Evolutionary conservation across 2,329 filamentous ascomycete genomes (phyloP).

Genomic region (Cordyceps cateniannulata): DNA sequence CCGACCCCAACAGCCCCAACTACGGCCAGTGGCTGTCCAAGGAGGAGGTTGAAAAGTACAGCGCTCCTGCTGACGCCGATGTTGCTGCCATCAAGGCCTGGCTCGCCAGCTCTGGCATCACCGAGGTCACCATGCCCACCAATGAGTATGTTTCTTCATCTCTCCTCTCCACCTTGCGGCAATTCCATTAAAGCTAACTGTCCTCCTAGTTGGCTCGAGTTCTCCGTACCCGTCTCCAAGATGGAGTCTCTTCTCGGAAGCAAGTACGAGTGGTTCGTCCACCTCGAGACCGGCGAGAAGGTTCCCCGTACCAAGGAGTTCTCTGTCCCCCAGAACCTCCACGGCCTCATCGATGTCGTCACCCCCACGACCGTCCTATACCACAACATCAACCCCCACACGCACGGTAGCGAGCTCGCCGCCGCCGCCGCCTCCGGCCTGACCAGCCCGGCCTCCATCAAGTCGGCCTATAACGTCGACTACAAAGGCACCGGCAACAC

Average conservation of each 20-base stretch:
- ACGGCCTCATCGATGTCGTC: conserved; percentile 15
- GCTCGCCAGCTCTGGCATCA: conserved; percentile 15
- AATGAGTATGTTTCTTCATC: conserved; percentile 8
- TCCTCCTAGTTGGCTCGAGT: conserved; percentile 7
- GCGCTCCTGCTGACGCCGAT: conserved; percentile 18
- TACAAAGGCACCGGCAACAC: conserved; percentile 12
- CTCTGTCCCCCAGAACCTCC: conserved; percentile 15
- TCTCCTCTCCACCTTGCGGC: background rate
- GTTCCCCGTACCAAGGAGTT: conserved; percentile 15
- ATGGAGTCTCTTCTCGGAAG: conserved; percentile 8
- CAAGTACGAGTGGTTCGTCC: conserved; percentile 10
- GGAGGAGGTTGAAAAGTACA: conserved; percentile 20
- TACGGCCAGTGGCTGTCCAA: conserved; percentile 22
- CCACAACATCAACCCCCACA: conserved; percentile 1
- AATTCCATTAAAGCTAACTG: background rate
- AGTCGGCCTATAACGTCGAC: conserved; percentile 14
- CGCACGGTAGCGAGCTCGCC: background rate
- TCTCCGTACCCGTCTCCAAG: conserved; percentile 11
- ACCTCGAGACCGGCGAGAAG: conserved; percentile 1
- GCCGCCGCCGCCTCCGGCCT: background rate
- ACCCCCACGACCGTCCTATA: conserved; percentile 15
- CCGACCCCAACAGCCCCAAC: conserved; percentile 20
- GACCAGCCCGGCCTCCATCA: conserved; percentile 14
- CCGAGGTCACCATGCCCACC: conserved; percentile 7
- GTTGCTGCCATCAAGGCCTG: conserved; percentile 19